These are phyloP conservation scores for Ligustrum vulgare DNA, from an alignment of 257 asterid species.

Conservation along the genomic window DNA sequence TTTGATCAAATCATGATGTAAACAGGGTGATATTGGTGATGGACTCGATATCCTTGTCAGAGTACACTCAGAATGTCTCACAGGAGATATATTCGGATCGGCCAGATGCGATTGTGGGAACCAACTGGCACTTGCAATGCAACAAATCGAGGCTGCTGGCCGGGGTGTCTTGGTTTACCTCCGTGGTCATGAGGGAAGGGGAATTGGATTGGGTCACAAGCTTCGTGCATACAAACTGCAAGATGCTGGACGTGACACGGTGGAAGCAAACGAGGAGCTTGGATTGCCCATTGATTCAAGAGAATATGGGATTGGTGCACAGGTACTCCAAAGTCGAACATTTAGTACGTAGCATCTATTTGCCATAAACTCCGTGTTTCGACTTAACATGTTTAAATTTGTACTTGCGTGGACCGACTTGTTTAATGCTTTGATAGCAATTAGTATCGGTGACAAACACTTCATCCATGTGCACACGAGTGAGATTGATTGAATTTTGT, in stretches of 20 bases:
- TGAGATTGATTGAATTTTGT: too few relatives aligned
- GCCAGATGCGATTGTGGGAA: slow-evolving; percentile 95
- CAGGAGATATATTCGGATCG: slow-evolving; percentile 98
- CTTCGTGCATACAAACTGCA: slow-evolving; percentile 93
- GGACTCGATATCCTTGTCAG: slow-evolving; percentile 86
- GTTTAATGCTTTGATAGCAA: background rate
- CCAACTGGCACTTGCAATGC: slow-evolving; percentile 90
- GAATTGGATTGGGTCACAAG: slow-evolving; percentile 96
- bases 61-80: slow-evolving; percentile 96
- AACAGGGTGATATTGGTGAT: slow-evolving; percentile 91
- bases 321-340: slow-evolving; percentile 45
- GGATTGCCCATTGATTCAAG: slow-evolving; percentile 94
- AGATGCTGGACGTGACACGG: slow-evolving; percentile 91
- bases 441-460: too few relatives aligned
- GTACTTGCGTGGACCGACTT: too few relatives aligned
- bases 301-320: slow-evolving; percentile 98
- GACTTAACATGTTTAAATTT: background rate
- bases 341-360: background rate
- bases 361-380: background rate
- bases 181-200: slow-evolving; percentile 98
- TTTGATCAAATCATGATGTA: slow-evolving; percentile 10
- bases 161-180: slow-evolving; percentile 84
- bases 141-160: slow-evolving; percentile 88
- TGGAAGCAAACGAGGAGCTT: slow-evolving; percentile 94
- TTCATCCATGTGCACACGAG: background rate